Base-by-base conservation (phyloP, 2,329 filamentous ascomycete species). In the Talaromyces sp. region DNA sequence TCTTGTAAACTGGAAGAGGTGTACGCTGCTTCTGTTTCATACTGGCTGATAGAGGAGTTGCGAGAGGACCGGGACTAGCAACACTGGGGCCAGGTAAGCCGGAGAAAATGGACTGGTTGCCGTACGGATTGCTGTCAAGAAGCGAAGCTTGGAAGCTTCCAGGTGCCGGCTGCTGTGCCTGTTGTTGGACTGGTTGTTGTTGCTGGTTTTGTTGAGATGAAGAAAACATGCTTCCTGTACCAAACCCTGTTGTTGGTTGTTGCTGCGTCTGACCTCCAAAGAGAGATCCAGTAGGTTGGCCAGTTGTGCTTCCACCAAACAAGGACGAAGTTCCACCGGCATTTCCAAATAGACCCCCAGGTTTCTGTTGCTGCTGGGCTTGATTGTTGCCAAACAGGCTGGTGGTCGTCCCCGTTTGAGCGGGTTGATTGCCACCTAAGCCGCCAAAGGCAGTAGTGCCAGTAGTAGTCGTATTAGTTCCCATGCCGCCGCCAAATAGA, bases 121-220 rank as follows among this genome's bases (percentile, higher is more conserved):
- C 94, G 68, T 96, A 99, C 0, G 95, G 93, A 54, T 89, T 91
- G n/a, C 86, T 81, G 63, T 93, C 91, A 60, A 85, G 86, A 57
- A 95, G 83, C 61, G 90, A 94, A 5, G 91, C 87, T 35, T 88
- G 91, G 59, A 96, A 78, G 17, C 74, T 73, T 54, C 72, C 69
- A 53, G 73, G 68, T 8, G 68, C 69, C 43, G 74, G 74, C 53
- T 77, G 75, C 45, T 78, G 72, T 50, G 79, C 73, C 67, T 89
- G 85, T 15, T 81, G 81, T 50, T 76, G 75, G 55, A 71, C 73
- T 25, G 67, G 75, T 63, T 79, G 77, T 51, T 81, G 81, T 61
- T 80, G 78, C 60, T 82, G 78, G 60, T 79, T 80, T 57, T 78
- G 77, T 63, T 80, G 79, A 6, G 77, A 77, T 51, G 69, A 72